phyloP scores from a whole-genome alignment of 208 protist genomes.

The Crithidia acanthocephali region DNA sequence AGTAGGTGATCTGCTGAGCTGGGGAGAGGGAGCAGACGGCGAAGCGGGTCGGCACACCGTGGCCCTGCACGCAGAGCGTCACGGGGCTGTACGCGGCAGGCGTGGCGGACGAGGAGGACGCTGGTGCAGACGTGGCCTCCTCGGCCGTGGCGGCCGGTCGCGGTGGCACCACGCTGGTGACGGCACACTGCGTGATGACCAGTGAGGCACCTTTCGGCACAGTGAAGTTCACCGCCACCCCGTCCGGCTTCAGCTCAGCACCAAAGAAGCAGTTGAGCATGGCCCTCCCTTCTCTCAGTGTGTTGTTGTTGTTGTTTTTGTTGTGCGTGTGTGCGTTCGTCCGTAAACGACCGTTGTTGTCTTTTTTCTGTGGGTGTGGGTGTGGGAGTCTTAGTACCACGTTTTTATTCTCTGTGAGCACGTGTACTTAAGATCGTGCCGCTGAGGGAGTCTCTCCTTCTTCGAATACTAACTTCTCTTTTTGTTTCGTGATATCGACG shows the following conservation, averaged over 20 bases:
- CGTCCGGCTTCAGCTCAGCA: constrained; percentile 60
- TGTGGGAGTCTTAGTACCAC: too few relatives aligned
- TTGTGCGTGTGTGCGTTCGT: neutral
- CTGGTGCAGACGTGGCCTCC: neutral
- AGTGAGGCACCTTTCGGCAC: constrained; percentile 61
- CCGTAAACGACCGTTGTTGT: too few relatives aligned
- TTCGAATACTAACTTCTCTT: too few relatives aligned
- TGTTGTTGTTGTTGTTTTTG: constrained; percentile 24
- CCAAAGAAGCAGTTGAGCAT: constrained; percentile 92
- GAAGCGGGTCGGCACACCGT: constrained; percentile 56
- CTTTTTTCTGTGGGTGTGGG: too few relatives aligned
- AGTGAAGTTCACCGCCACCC: constrained; percentile 56
- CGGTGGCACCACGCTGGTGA: constrained; percentile 52
- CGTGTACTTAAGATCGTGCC: too few relatives aligned
- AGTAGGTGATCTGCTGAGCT: constrained; percentile 48
- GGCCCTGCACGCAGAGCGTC: constrained; percentile 75
- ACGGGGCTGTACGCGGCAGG: constrained; percentile 40
- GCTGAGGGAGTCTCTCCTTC: too few relatives aligned
- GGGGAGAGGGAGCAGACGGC: constrained; percentile 66
- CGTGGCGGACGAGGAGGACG: neutral
- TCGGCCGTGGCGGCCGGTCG: neutral
- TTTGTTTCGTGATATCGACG: too few relatives aligned
- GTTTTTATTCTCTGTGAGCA: too few relatives aligned
- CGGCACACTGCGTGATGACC: constrained; percentile 77
- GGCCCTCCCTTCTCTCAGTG: constrained; percentile 8